Evolutionary conservation across 2,329 filamentous ascomycete species (phyloP).

Genomic region (Apiospora hydei): DNA sequence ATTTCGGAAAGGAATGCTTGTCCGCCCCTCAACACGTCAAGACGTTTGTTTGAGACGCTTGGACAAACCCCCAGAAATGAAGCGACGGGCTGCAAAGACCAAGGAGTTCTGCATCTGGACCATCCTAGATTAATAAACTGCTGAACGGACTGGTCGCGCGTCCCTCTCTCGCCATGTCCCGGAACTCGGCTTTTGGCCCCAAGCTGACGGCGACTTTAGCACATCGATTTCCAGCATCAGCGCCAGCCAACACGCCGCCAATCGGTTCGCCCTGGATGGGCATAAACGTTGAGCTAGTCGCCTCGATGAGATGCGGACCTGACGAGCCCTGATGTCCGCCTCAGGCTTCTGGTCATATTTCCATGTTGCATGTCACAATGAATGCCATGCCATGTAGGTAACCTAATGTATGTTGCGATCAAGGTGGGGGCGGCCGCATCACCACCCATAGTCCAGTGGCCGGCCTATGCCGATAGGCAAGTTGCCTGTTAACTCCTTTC

Average conservation of each 20-base stretch:
- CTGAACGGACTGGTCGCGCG: neutral
- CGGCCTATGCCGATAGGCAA: too few relatives aligned
- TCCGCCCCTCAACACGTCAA: neutral
- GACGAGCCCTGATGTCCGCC: neutral
- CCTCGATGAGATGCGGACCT: neutral
- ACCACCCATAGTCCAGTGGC: too few relatives aligned
- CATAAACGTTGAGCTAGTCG: neutral
- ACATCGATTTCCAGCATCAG: neutral
- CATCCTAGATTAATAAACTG: neutral
- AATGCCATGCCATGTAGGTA: neutral
- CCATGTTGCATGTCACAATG: neutral
- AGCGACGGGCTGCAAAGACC: neutral
- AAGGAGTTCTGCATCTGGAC: neutral
- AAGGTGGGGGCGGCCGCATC: too few relatives aligned
- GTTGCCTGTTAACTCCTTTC: too few relatives aligned
- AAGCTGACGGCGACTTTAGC: neutral
- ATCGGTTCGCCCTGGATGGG: neutral
- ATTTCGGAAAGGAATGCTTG: neutral
- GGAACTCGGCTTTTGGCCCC: slow-evolving; percentile 14
- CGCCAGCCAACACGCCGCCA: neutral
- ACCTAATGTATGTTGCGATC: neutral
- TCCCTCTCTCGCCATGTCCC: neutral
- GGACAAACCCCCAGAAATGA: neutral
- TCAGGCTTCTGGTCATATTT: neutral
- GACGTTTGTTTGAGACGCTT: neutral